Evolutionary conservation across 139 green algal species (phyloP).

Genomic region (Auxenochlorella pyrenoidosa): DNA sequence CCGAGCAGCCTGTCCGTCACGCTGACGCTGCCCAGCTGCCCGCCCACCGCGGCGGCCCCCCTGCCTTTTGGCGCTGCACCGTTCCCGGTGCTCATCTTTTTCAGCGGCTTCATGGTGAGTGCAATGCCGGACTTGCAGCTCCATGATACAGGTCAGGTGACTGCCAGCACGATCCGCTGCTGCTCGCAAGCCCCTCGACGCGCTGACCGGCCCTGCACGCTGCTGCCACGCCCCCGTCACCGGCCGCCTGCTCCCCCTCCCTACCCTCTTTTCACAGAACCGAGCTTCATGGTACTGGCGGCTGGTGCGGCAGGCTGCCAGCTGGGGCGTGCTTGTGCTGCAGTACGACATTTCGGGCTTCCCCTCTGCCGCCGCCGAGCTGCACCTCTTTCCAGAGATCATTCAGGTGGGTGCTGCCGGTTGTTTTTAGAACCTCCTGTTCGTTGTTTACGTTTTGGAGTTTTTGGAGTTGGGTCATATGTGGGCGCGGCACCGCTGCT

Average conservation of each 20-base stretch:
- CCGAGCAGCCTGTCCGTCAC: not conserved
- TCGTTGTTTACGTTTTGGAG: too few relatives aligned
- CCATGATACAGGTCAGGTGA: too few relatives aligned
- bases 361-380: not conserved
- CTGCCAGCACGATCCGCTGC: too few relatives aligned
- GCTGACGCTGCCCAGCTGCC: not conserved
- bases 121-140: too few relatives aligned
- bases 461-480: too few relatives aligned
- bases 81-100: slow-evolving; percentile 43
- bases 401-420: not conserved
- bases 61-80: not conserved
- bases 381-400: slow-evolving; percentile 7
- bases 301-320: slow-evolving; percentile 49
- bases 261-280: slow-evolving; percentile 31
- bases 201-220: too few relatives aligned
- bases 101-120: slow-evolving; percentile 39
- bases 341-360: slow-evolving; percentile 57
- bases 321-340: slow-evolving; percentile 57
- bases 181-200: too few relatives aligned
- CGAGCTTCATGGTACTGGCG: slow-evolving; percentile 52
- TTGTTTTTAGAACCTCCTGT: too few relatives aligned
- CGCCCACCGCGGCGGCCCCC: not conserved
- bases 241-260: too few relatives aligned
- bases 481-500: too few relatives aligned
- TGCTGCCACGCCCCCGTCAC: not conserved